phyloP scores from a whole-genome alignment of 2,329 filamentous ascomycete genomes.

The Fusarium compactum region DNA sequence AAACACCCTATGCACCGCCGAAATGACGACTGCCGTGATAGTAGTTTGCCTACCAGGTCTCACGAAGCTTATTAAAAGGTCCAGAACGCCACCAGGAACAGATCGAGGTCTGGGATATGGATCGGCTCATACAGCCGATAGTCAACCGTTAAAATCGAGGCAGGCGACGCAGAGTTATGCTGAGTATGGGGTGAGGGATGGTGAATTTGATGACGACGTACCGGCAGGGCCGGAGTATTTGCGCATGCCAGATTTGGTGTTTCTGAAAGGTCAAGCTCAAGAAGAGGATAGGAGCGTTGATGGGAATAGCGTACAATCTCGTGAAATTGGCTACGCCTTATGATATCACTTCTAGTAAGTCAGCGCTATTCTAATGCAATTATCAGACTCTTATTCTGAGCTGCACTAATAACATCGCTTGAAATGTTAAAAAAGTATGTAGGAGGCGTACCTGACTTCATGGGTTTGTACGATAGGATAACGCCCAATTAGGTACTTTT shows the following conservation, averaged over 20 bases:
- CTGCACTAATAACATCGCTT: no score
- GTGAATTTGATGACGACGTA: constrained; percentile 1
- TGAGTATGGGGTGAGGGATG: constrained; percentile 15
- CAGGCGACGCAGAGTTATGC: constrained; percentile 9
- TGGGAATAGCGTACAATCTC: background rate
- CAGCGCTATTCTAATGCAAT: no score
- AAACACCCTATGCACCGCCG: constrained; percentile 1
- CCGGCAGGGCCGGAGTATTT: background rate
- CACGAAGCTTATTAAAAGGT: background rate
- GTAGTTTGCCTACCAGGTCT: constrained; percentile 18
- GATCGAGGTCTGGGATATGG: background rate
- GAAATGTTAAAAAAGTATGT: no score
- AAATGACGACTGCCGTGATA: constrained; percentile 22
- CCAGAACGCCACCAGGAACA: background rate
- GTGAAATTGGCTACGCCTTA: background rate
- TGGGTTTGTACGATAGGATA: no score
- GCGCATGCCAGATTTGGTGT: background rate
- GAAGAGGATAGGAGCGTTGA: background rate
- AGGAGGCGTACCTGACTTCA: no score
- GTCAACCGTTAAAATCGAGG: background rate
- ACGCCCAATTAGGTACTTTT: no score
- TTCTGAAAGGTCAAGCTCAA: constrained; percentile 14
- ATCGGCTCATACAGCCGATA: background rate
- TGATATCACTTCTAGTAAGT: background rate
- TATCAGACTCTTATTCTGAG: no score